Base-by-base conservation (phyloP, 164 flowering plant genomes). In the Cinnamomum chago region DNA sequence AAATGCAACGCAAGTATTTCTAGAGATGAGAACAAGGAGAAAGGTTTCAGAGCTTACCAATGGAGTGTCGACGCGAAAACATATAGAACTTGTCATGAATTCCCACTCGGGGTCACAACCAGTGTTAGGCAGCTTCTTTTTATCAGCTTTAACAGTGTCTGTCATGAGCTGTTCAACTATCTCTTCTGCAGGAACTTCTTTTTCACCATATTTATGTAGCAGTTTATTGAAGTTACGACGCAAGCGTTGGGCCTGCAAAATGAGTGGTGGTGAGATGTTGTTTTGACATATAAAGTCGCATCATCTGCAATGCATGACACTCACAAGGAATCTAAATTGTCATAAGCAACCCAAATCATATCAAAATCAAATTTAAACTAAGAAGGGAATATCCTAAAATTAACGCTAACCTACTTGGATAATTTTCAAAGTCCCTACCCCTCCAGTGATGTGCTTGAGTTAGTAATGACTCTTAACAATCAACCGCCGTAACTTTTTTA, bases 51-150 rank as follows among this genome's bases (percentile, higher is more conserved):
- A 13, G 23, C 20, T 79, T 83, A 89, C 97, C 88, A 70, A 70
- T 58, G 89, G 82, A 24, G 91, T 90, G 60, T 92, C 85, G 5
- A 82, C 77, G 60, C 85, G 81, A 10, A 85, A 86, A 67, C 86
- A 89, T 73, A 86, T 80, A 64, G 90, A 83, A 78, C 90, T 89
- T 24, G 80, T 75, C 50, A 72, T 76, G 64, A 47, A 69, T 62
- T 87, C 89, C 88, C 87, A 89, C 15, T 87, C 89, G 13, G 73
- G 72, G 20, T 80, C 75, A 58, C 50, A 72, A 70, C 88, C 83
- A 55, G 87, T 85, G 11, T 72, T 76, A 22, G 90, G 90, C 9
- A 88, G 80, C 67, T 60, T 79, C 71, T 72, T 77, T 78, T 80
- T 65, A n/a, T 84, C 86, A 2, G 86, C 90, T 77, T 84, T 88